A percentile compares a stretch with the other conserved stretches of the same genome.
Evolutionary conservation across 768 basidiomycete genomes (phyloP).

Genomic region (Lentinula boryana): DNA sequence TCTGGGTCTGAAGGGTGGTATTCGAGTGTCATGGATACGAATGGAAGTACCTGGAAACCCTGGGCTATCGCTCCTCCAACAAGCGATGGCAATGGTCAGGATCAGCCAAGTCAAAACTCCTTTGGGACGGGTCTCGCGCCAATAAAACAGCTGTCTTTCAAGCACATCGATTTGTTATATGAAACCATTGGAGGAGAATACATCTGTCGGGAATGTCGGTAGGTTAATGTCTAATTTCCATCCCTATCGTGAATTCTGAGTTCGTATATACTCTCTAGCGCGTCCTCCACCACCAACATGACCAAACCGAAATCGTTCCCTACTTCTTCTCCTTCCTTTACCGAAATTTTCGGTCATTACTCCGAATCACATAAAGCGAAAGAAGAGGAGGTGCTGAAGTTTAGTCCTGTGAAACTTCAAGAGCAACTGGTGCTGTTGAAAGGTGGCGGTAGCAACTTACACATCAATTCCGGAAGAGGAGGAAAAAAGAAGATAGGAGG

Average conservation of each 20-base stretch:
- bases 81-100: background rate
- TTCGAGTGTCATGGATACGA: background rate
- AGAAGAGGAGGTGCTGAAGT: slow-evolving; percentile 3
- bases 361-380: background rate
- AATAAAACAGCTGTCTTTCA: background rate
- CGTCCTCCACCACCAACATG: background rate
- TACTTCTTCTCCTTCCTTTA: background rate
- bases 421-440: background rate
- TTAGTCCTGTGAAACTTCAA: background rate
- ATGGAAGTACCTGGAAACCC: background rate
- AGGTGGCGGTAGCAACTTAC: background rate
- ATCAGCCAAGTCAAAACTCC: background rate
- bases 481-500: background rate
- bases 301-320: slow-evolving; percentile 4
- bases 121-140: background rate
- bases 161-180: slow-evolving; percentile 2
- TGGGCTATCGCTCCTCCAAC: background rate
- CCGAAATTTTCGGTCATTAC: background rate
- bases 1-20: background rate
- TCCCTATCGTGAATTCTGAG: background rate
- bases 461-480: background rate
- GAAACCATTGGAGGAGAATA: slow-evolving; percentile 4
- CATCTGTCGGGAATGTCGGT: slow-evolving; percentile 4
- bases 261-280: background rate
- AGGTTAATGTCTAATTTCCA: background rate